Base-by-base conservation (phyloP, 169 alveolate genomes). In the Pseudocohnilembus persalinus region DNA sequence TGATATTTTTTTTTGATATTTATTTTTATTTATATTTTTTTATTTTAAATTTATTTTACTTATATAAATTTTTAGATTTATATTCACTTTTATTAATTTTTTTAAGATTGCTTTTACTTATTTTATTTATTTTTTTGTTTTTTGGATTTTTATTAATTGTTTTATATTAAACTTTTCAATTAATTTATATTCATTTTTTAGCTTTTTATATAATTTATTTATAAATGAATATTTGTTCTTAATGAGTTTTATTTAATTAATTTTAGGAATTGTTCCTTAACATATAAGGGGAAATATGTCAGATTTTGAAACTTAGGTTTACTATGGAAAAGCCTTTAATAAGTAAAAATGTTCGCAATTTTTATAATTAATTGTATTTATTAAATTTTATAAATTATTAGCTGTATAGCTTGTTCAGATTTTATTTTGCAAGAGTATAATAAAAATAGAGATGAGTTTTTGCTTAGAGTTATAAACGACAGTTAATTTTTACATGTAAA, bases 251-350 rank as follows among this genome's bases (percentile, higher is more conserved):
- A 31, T 31, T 31, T 33, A 77, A 25, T 24, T 33, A 34, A 29
- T 26, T 27, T 6, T 24, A 77, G 83, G 90, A 29, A 80, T 93
- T 63, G 73, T 93, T 32, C 97, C 97, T 34, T 92, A 95, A 85
- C 93, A 93, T 80, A 89, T 95, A 31, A 88, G 97, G 91, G 97
- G 97, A 65, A 93, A 92, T 33, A 76, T 95, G 77, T 74, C 90
- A 26, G 91, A 85, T 31, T 95, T 87, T 85, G 92, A 87, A 26
- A 83, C 92, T 20, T 81, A 89, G 63, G 83, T 89, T 1, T 90
- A 88, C 89, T 90, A 81, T 82, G 96, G 96, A 31, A 76, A 77
- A 79, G 90, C 93, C 28, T 95, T 92, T 81, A 84, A 88, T 32
- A 89, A 89, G 93, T 93, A 86, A 35, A 26, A 11, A 33, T 29